Evolutionary conservation across 2,329 filamentous ascomycete species (phyloP).

Genomic region (Cladophialophora chaetospira): DNA sequence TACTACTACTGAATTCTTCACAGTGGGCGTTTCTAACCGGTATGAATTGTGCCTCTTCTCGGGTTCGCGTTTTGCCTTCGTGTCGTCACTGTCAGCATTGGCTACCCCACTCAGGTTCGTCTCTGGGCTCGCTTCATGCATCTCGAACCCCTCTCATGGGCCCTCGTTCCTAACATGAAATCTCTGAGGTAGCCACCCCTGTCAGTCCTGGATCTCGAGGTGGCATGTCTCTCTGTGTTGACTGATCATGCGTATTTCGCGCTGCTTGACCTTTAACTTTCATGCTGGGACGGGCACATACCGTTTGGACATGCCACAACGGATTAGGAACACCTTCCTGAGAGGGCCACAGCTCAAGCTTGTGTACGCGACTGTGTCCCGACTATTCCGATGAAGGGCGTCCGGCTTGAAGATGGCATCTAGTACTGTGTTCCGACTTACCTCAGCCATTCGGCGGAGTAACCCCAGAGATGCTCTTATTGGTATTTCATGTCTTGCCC

Average conservation of each 20-base stretch:
- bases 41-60: not conserved
- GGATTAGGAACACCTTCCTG: slow-evolving; percentile 11
- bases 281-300: not conserved
- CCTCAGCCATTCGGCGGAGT: slow-evolving; percentile 16
- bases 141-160: slow-evolving; percentile 10
- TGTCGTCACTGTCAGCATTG: slow-evolving; percentile 24
- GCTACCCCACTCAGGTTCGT: slow-evolving; percentile 3
- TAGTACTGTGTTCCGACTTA: not conserved
- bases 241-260: slow-evolving; percentile 23
- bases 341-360: slow-evolving; percentile 11
- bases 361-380: not conserved
- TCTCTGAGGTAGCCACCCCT: slow-evolving; percentile 9
- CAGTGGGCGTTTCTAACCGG: not conserved
- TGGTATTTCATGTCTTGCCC: slow-evolving; percentile 16
- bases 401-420: not conserved
- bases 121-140: not conserved
- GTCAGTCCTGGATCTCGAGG: slow-evolving; percentile 5
- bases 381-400: not conserved
- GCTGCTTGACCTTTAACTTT: slow-evolving; percentile 10
- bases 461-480: not conserved
- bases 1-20: not conserved
- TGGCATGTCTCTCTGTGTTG: slow-evolving; percentile 17
- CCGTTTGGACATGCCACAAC: slow-evolving; percentile 7
- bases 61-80: slow-evolving; percentile 6
- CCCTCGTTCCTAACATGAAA: slow-evolving; percentile 21